Evolutionary conservation across 2,329 filamentous ascomycete species (phyloP), one percentile per base, ranked within the genome.

Genomic region (Fusarium sp.): DNA sequence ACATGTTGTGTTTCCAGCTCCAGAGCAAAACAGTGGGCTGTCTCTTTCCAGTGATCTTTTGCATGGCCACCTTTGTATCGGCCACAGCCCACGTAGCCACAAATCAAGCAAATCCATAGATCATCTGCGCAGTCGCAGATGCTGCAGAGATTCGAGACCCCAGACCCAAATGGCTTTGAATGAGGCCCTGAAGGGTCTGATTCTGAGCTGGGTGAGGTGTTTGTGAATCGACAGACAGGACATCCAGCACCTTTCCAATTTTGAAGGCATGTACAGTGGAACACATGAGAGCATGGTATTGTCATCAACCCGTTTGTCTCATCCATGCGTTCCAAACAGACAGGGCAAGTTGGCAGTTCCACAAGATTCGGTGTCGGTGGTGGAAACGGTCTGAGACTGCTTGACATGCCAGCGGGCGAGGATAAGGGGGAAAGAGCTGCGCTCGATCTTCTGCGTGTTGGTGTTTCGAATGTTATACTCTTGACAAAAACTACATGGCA

Each of bases 281-380:
- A 99, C 58, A 98, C 94, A 78, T 99, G 96, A 79, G 98, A 96
- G 80, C 96, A 99, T 36, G 97, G 92, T 45, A 98, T 98, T 2
- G 96, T 99, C 80, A 99, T 90, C 6, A 99, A 87, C 1, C 96
- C 96, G 0, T 95, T 97, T 1, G 95, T 98, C 81, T 98, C 96
- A 79, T 99, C 96, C 96, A 99, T 99, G 54, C 96, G 92, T 82
- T 99, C 96, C 10, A 99, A 88, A 75, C 96, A 99, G 15, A 99
- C 96, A 0, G 96, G 95, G 74, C 96, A 99, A 3, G 96, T 98
- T 5, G 96, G 96, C 18, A 99, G 86, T 83, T 99, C 96, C 61
- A 98, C 89, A 4, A 98, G 87, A 56, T 94, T 93, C 3, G 95
- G 93, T 2, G 96, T 98, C 5, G 89, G 89, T 6, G 87, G 91